Evolutionary conservation across 2,329 filamentous ascomycete genomes (phyloP).

Genomic region (Pseudogymnoascus verrucosus): DNA sequence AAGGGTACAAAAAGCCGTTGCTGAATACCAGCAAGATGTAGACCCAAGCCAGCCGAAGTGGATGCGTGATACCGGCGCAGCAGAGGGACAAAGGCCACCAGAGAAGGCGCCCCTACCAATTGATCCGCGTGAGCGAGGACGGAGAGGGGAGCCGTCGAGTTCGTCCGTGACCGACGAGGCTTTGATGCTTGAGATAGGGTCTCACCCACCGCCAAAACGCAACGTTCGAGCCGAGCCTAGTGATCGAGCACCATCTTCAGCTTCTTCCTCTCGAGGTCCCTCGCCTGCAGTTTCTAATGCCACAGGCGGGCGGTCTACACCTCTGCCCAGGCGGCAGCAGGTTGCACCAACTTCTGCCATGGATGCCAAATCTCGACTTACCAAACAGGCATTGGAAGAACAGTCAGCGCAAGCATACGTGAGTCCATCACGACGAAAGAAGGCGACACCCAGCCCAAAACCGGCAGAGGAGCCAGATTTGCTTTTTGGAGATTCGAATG

Average conservation of each 20-base stretch:
- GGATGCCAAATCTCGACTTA: conserved; percentile 55
- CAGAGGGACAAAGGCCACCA: conserved; percentile 29
- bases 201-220: conserved; percentile 42
- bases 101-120: conserved; percentile 28
- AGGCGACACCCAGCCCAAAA: conserved; percentile 36
- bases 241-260: conserved; percentile 15
- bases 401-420: conserved; percentile 78
- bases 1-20: conserved; percentile 83
- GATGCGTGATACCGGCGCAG: conserved; percentile 65
- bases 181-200: conserved; percentile 66
- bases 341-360: conserved; percentile 30
- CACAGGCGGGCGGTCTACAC: conserved; percentile 35
- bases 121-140: conserved; percentile 22
- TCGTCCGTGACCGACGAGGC: conserved; percentile 58
- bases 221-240: conserved; percentile 19
- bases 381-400: conserved; percentile 67
- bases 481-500: conserved; percentile 41
- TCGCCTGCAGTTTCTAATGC: conserved; percentile 41
- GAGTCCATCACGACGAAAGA: conserved; percentile 75
- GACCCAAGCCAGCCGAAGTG: conserved; percentile 84
- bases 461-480: conserved; percentile 50
- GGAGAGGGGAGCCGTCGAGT: conserved; percentile 13
- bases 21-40: conserved; percentile 68
- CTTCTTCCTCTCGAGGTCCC: conserved; percentile 35
- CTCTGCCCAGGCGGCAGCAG: conserved; percentile 54